phyloP scores from a whole-genome alignment of 371 early-diverging fungal genomes.

The Mortierella sp. region DNA sequence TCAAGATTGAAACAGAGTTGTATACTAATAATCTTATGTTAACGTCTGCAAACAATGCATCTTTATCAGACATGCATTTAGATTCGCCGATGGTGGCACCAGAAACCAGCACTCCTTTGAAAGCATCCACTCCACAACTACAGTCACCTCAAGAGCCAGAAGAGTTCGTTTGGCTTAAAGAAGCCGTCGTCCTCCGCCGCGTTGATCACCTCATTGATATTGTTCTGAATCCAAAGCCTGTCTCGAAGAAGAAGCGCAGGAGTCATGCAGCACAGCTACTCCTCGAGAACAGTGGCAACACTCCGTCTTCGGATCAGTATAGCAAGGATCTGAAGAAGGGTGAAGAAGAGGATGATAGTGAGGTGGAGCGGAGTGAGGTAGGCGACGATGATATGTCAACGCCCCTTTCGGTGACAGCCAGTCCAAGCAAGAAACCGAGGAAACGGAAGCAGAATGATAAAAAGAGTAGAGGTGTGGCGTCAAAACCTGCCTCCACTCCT shows the following conservation, averaged over 20 bases:
- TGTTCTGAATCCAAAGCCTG: slow-evolving; percentile 57
- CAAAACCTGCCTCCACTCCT: background rate
- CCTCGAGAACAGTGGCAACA: background rate
- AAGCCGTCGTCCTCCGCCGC: slow-evolving; percentile 61
- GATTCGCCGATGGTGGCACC: too few relatives aligned
- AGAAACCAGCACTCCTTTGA: too few relatives aligned
- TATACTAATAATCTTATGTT: too few relatives aligned
- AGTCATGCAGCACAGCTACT: background rate
- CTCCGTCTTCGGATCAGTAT: too few relatives aligned
- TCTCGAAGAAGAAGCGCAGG: slow-evolving; percentile 26
- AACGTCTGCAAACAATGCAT: too few relatives aligned
- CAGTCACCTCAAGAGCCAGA: slow-evolving; percentile 15
- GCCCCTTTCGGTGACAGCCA: background rate
- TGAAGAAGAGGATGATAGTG: background rate
- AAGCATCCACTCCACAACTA: too few relatives aligned
- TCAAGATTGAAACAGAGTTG: too few relatives aligned
- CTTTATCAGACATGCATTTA: too few relatives aligned
- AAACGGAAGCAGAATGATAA: background rate
- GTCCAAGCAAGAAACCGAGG: background rate
- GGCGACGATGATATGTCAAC: background rate
- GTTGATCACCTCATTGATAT: slow-evolving; percentile 61
- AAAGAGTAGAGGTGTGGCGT: too few relatives aligned
- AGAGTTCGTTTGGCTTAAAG: slow-evolving; percentile 62
- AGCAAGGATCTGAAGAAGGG: background rate
- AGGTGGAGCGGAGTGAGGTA: background rate